Conservation (phyloP, 148 eudicot genomes). For the Fallopia convolvulus region DNA sequence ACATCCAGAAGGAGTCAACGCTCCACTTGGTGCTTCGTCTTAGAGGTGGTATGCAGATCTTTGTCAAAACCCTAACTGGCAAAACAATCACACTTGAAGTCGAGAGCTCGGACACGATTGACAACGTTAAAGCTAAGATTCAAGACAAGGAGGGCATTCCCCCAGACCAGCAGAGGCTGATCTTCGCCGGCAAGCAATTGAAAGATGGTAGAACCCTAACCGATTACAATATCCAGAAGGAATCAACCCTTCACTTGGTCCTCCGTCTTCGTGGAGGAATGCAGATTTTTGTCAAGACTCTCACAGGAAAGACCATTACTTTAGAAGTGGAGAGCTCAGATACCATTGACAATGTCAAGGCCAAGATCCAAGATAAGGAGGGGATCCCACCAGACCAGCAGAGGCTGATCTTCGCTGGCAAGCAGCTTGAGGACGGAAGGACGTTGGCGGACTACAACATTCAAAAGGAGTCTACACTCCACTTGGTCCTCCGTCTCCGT, state of each 20-base stretch:
- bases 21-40: slow-evolving; percentile 12
- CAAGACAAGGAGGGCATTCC: slow-evolving; percentile 26
- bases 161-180: slow-evolving; percentile 25
- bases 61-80: slow-evolving; percentile 7
- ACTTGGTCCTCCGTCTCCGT: slow-evolving; percentile 7
- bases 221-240: slow-evolving; percentile 12
- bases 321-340: slow-evolving; percentile 16
- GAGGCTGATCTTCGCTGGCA: slow-evolving; percentile 6
- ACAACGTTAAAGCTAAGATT: slow-evolving; percentile 22
- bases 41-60: slow-evolving; percentile 9
- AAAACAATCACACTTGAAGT: slow-evolving; percentile 11
- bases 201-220: slow-evolving; percentile 6
- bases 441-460: slow-evolving; percentile 8
- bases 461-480: slow-evolving; percentile 5
- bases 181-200: slow-evolving; percentile 24
- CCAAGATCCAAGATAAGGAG: slow-evolving; percentile 12
- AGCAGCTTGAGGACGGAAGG: slow-evolving; percentile 9
- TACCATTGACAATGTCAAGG: slow-evolving; percentile 10
- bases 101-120: slow-evolving; percentile 12
- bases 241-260: slow-evolving; percentile 13
- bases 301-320: slow-evolving; percentile 27
- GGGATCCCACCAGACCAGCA: slow-evolving; percentile 12
- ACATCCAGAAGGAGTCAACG: slow-evolving; percentile 10
- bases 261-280: slow-evolving; percentile 25
- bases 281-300: slow-evolving; percentile 27